Base-by-base conservation (phyloP, 768 basidiomycete species). In the Suillus paluster region DNA sequence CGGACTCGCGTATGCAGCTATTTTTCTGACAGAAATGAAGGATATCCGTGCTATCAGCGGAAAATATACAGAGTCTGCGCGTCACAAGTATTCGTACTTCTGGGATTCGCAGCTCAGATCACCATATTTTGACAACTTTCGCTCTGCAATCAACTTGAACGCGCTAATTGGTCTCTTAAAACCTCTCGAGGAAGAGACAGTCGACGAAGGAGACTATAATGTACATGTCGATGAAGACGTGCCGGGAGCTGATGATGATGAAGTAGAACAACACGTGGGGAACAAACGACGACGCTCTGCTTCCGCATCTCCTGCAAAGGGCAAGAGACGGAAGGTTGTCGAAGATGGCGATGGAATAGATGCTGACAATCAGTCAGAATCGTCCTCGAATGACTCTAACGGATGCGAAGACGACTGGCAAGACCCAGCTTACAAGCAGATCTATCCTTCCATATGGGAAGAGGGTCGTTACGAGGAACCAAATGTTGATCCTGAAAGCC, bases 91-190 rank as follows among this genome's bases (percentile, higher is more conserved):
- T 9, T 59, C 65, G 3, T 70, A 65, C 50, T 76, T 75, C 38
- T 74, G 73, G 75, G 53, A 14, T 42, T 45, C 59, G 49, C 33
- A 23, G 4, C 62, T 48, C 56, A 19, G 4, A 30, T 17, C 23
- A 38, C n/a, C 19, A 50, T 27, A 50, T n/a, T 46, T 42, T 19
- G 38, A 17, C 44, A 52, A 63, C 54, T 75, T 76, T 38, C 66
- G 73, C 19, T 73, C 73, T 33, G 71, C 75, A 25, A 65, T 76
- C 9, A 73, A 76, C 50, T 62, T 75, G n/a, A 65, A 62, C 21
- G 49, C 64, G 9, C 62, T 76, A n/a, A 61, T 75, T 52, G 59
- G 69, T n/a, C 41, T 56, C 17, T 63, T 75, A 53, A 62, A 64
- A 39, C 45, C 17, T 27, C 54, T 10, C 4, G n/a, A 58, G 25